Percentiles rank a stretch among this genome's conserved stretches.
Evolutionary conservation across 345 rosid species (phyloP).

Genomic region (Populus tremula): DNA sequence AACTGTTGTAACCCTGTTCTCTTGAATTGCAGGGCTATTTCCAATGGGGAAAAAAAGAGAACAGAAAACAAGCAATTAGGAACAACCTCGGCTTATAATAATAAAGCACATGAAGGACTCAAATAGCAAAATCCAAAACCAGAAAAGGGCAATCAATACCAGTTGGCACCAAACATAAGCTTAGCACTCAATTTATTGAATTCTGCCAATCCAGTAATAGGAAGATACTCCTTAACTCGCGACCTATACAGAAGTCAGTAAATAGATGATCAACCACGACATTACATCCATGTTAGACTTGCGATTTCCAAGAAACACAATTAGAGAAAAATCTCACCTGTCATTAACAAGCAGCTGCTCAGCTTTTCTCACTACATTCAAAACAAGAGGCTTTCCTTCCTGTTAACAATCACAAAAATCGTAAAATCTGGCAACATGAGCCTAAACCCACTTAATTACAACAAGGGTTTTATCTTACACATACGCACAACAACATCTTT

Average conservation of each 20-base stretch:
- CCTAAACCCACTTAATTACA: neutral
- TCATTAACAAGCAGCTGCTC: constrained; percentile 73
- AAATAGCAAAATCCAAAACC: neutral
- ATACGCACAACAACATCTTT: neutral
- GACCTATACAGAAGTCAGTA: constrained; percentile 36
- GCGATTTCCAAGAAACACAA: neutral
- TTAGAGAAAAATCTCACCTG: constrained; percentile 39
- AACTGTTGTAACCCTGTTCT: constrained; percentile 75
- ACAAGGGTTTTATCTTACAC: neutral
- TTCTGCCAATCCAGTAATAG: constrained; percentile 75
- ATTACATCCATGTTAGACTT: neutral
- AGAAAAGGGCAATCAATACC: constrained; percentile 27
- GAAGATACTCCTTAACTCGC: constrained; percentile 77
- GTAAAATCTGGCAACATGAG: neutral
- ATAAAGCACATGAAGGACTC: neutral
- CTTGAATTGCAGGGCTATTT: constrained; percentile 68
- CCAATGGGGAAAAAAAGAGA: neutral
- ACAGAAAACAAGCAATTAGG: constrained; percentile 13
- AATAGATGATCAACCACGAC: neutral
- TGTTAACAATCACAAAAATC: constrained; percentile 14
- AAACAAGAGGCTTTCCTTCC: constrained; percentile 83
- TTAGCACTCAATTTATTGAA: constrained; percentile 85
- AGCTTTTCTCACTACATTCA: constrained; percentile 70
- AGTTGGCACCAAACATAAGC: constrained; percentile 73
- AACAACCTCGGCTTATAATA: neutral